A percentile compares a stretch with the other conserved stretches of the same genome.
Conservation (phyloP, 225 moss, liverwort and hornwort genomes). For the Marchantia paleacea region DNA sequence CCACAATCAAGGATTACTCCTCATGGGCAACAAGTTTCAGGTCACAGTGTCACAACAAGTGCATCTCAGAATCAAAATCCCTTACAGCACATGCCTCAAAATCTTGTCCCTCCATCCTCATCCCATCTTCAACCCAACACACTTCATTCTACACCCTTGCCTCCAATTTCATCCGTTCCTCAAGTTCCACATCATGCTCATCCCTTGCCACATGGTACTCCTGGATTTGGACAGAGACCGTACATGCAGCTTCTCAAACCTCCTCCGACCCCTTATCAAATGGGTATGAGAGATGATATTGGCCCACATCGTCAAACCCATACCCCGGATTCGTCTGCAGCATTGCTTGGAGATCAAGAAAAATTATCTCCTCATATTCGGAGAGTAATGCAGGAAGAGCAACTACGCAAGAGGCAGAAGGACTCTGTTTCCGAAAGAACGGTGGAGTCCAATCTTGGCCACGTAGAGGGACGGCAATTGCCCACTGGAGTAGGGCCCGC, state of each 20-base stretch:
- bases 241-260: conserved; percentile 39
- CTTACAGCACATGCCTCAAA: conserved; percentile 31
- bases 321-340: conserved; percentile 34
- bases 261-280: conserved; percentile 31
- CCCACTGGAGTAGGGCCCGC: conserved; percentile 46
- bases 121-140: conserved; percentile 30
- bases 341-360: conserved; percentile 45
- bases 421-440: conserved; percentile 58
- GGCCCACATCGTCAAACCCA: conserved; percentile 27
- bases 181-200: conserved; percentile 30
- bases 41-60: conserved; percentile 3
- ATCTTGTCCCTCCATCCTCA: conserved; percentile 28
- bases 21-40: conserved; percentile 9
- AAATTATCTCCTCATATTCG: conserved; percentile 42
- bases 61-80: conserved; percentile 24
- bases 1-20: conserved; percentile 18
- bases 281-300: conserved; percentile 29
- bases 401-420: conserved; percentile 37
- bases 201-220: conserved; percentile 35
- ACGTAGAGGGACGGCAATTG: conserved; percentile 53
- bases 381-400: conserved; percentile 41
- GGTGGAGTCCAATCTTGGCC: conserved; percentile 47
- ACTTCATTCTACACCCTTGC: conserved; percentile 35
- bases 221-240: conserved; percentile 37
- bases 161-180: conserved; percentile 21